Base-by-base conservation (phyloP, 352 stramenopile genomes). In the Aphanomyces cochlioides region DNA sequence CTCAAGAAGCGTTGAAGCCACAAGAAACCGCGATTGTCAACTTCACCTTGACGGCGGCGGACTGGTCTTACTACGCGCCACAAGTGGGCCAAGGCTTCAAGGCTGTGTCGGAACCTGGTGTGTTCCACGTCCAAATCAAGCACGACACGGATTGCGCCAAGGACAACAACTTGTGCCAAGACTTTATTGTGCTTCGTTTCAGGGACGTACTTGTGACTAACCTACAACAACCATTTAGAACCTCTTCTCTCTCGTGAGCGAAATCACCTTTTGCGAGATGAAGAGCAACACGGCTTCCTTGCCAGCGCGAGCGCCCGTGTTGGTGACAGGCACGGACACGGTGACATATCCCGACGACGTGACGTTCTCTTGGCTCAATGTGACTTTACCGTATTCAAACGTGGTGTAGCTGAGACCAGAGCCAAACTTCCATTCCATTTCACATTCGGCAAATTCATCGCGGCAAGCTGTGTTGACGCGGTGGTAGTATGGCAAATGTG, bases 201-300 rank as follows among this genome's bases (percentile, higher is more conserved):
- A 0, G 87, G 84, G 12, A 91, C 78, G 3, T 87, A 73, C 5
- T 56, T 39, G 37, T 72, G 61, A 8, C 59, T 40, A 10, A 56
- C 41, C 54, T 61, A 41, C 13, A 1, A 40, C 54, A 50, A 28
- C 28, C 28, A 28, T 28, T 28, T 28, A 28, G 28, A 28, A 28
- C 2, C 0, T 28, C 28, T 28, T 28, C 28, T 28, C 1, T 28
- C 2, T 0, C 28, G 1, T 50, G 19, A 1, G 6, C 7, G 28
- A 37, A 17, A 17, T 28, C 3, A 77, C 74, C 65, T 83, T 83
- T 50, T 83, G 84, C 65, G 88, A 81, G 13, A 84, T 83, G 53
- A 96, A 77, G 50, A 96, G 88, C 43, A 95, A 69, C 73, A 95
- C 83, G 8, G 90, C 78, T 0, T 96, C 86, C 56, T 93, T 91